Conservation (phyloP, 1,139 yeast species). For the Taiozyma sp. region DNA sequence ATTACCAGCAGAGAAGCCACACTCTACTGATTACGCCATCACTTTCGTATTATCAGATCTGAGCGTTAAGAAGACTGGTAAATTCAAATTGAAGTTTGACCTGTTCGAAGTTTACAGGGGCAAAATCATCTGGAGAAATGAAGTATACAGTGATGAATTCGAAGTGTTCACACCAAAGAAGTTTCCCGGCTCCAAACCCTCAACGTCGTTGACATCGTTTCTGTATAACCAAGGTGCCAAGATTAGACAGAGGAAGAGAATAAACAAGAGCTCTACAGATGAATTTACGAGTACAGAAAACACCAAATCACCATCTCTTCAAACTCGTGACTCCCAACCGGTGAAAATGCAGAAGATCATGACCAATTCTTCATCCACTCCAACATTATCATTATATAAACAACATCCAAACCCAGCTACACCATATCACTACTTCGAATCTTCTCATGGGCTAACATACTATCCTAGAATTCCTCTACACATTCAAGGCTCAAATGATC, state of each 20-base stretch:
- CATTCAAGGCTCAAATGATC: not conserved
- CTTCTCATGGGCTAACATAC: no score
- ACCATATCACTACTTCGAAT: not conserved
- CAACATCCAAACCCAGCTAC: not conserved
- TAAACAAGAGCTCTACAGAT: not conserved
- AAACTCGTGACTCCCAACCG: conserved; percentile 1
- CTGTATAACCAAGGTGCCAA: conserved; percentile 26
- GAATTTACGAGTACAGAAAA: not conserved
- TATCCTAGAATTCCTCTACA: not conserved
- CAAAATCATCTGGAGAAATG: conserved; percentile 15
- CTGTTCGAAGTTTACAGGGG: conserved; percentile 24
- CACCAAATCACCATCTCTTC: conserved; percentile 2
- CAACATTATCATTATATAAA: not conserved
- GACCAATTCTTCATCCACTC: not conserved
- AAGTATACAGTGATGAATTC: conserved; percentile 16
- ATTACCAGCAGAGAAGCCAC: conserved; percentile 14
- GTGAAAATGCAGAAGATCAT: not conserved
- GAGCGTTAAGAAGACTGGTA: conserved; percentile 24
- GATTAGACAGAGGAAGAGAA: conserved; percentile 25
- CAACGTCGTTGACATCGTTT: conserved; percentile 24
- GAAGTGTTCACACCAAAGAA: conserved; percentile 26
- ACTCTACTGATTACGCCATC: conserved; percentile 19
- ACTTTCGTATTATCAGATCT: conserved; percentile 27
- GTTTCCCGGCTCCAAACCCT: conserved; percentile 25
- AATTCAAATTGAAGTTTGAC: conserved; percentile 21